Base-by-base conservation (phyloP, 352 stramenopile species). In the Globisporangium paddicum region DNA sequence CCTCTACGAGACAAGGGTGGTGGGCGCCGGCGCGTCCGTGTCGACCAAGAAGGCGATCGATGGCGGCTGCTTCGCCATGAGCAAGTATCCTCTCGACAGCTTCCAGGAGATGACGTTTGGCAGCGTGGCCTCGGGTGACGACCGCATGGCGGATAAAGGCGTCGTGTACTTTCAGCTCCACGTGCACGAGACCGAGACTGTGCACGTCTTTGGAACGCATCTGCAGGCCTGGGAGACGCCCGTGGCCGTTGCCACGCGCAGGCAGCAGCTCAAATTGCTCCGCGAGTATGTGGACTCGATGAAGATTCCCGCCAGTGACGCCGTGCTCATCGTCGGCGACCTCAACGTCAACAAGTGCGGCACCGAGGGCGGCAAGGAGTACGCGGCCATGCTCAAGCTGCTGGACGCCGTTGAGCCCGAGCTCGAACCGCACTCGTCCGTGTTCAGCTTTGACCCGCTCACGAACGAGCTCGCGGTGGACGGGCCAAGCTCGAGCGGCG, bases 51-150 rank as follows among this genome's bases (percentile, higher is more conserved):
- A 87, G 49, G 77, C 66, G 2, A 75, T 88, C 55, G 72, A 87
- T 37, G 75, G 75, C 11, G 80, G 80, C 35, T 79, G 75, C 48
- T 87, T 90, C 55, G 77, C 71, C 35, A 89, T 90, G 78, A 88
- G 80, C 58, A 73, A 68, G 53, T 87, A 83, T 40, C 80, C 76
- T 37, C 66, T 88, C 42, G 49, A 73, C n/a, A 57, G 67, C 16
- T 82, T 74, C 25, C 67, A 88, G 30, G 80, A 90, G 63, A 55
- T 80, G 30, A 76, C 77, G 10, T 90, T 87, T 45, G 77, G 80
- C 50, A 73, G 62, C n/a, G 58, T 78, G 2, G 66, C 79, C 2
- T 74, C 71, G 0, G 74, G 75, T 8, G 80, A 87, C 47, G 80
- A 90, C 69, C 72, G 73, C 49, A 76, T 79, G 51, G 78, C 80